Evolutionary conservation across 2,329 filamentous ascomycete species (phyloP), one percentile per base, ranked within the genome.

Genomic region (Fonsecaea nubica): DNA sequence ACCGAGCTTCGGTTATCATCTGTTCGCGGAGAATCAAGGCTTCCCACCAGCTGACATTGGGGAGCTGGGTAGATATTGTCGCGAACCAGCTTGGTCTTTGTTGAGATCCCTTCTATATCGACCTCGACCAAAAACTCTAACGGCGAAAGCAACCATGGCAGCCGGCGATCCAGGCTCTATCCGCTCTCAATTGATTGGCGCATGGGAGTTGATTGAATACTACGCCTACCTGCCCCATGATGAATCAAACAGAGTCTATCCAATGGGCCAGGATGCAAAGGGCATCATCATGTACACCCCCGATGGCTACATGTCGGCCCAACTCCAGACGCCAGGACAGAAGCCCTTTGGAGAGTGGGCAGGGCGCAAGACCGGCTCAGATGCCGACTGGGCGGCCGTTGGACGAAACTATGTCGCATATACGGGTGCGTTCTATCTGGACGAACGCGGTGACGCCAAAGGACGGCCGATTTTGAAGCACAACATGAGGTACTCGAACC

Each of bases 291-390:
- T 58, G 56, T 58, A 61, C 32, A 61, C 36, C 2, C 35, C 50
- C 8, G 52, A 63, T 54, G 61, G 61, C 15, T 63, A 63, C 25
- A 57, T 57, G 38, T 57, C 53, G 3, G 53, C 55, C 3, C 54
- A 63, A 18, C 54, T 63, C 12, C 61, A 48, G 32, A 50, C 25
- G 13, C 56, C 56, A n/a, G 56, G 56, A 21, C 56, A 58, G 38
- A 58, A 25, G 9, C 25, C 56, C 15, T 58, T 58, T 30, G 38
- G 38, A 25, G 38, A 48, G n/a, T 30, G 38, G 6, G n/a, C 25
- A 25, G 35, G 38, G 6, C 9, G 15, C 4, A 32, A 33, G 13
- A 21, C 6, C n/a, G 56, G 56, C 2, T n/a, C 38, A 18, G 56
- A 58, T 40, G 25, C 35, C 18, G 56, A 58, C 18, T 58, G 56